A percentile compares a stretch with the other conserved stretches of the same genome.
Evolutionary conservation across 257 asterid genomes (phyloP).

Genomic region (Nicotiana attenuata): DNA sequence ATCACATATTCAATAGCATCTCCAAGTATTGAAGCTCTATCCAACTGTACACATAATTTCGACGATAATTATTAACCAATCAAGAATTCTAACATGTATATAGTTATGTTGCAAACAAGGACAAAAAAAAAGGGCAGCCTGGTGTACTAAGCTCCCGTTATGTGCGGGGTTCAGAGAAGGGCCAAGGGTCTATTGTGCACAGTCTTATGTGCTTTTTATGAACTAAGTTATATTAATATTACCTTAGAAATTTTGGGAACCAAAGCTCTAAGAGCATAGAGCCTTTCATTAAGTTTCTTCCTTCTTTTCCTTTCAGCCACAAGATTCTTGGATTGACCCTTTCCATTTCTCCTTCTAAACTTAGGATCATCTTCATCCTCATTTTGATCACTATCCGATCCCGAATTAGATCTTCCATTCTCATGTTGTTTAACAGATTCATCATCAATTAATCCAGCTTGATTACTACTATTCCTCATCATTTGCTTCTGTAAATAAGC

Average conservation of each 20-base stretch:
- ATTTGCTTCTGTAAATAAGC: slow-evolving; percentile 21
- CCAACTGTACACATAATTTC: slow-evolving; percentile 40
- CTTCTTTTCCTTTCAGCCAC: slow-evolving; percentile 82
- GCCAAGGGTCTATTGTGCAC: too few species aligned
- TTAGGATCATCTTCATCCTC: slow-evolving; percentile 65
- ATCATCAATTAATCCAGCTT: slow-evolving; percentile 36
- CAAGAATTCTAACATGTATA: neutral
- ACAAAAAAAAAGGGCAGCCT: too few species aligned
- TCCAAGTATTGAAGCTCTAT: slow-evolving; percentile 86
- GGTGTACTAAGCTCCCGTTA: too few species aligned
- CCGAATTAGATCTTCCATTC: slow-evolving; percentile 44
- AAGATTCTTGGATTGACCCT: slow-evolving; percentile 74
- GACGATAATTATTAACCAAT: neutral
- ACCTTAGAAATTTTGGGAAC: slow-evolving; percentile 93
- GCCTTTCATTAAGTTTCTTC: slow-evolving; percentile 84
- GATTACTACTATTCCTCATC: slow-evolving; percentile 27
- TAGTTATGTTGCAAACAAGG: too few species aligned
- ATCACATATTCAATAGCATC: slow-evolving; percentile 81
- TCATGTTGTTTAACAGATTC: slow-evolving; percentile 48
- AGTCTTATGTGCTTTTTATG: neutral
- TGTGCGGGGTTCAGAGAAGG: too few species aligned
- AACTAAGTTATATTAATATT: neutral
- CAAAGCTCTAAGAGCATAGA: slow-evolving; percentile 68
- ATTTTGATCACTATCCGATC: slow-evolving; percentile 57
- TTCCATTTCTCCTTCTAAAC: slow-evolving; percentile 55